A percentile compares a stretch with the other conserved stretches of the same genome.
Evolutionary conservation across 108 stramenopile species (phyloP).

Genomic region (Fragilaria radians): DNA sequence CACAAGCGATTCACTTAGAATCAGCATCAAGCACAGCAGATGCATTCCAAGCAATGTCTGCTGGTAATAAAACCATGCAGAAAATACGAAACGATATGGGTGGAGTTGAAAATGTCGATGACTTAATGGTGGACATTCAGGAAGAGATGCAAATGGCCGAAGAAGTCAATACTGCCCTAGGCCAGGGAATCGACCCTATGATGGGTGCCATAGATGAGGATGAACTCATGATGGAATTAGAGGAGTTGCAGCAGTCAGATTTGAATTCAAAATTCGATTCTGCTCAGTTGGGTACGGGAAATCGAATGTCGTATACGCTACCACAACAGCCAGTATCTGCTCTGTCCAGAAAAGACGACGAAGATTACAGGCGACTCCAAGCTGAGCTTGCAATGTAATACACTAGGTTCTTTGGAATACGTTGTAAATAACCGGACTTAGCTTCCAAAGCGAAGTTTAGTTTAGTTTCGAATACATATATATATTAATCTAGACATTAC

Average conservation of each 20-base stretch:
- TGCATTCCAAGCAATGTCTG: conserved; percentile 72
- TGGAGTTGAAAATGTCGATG: conserved; percentile 78
- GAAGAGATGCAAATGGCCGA: conserved; percentile 64
- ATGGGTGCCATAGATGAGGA: conserved; percentile 5
- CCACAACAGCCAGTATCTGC: conserved; percentile 2
- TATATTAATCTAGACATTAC: too few species aligned
- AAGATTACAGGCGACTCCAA: not conserved
- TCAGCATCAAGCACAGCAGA: conserved; percentile 67
- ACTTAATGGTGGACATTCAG: conserved; percentile 68
- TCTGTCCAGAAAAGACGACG: conserved; percentile 5
- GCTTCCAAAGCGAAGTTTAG: too few species aligned
- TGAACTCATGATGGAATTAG: conserved; percentile 4
- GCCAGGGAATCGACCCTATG: conserved; percentile 37
- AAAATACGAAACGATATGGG: conserved; percentile 52
- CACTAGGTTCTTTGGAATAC: too few species aligned
- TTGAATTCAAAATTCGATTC: not conserved
- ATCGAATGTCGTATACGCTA: not conserved
- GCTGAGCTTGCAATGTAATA: not conserved
- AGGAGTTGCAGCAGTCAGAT: not conserved
- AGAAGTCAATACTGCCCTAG: conserved; percentile 52
- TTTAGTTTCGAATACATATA: too few species aligned
- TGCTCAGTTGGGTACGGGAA: not conserved
- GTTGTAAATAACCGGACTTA: too few species aligned
- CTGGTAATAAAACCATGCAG: conserved; percentile 60
- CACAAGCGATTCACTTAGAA: conserved; percentile 78